These are phyloP conservation scores for Macrophomina tecta DNA, from an alignment of 2,329 filamentous ascomycete species.

Conservation along the genomic window DNA sequence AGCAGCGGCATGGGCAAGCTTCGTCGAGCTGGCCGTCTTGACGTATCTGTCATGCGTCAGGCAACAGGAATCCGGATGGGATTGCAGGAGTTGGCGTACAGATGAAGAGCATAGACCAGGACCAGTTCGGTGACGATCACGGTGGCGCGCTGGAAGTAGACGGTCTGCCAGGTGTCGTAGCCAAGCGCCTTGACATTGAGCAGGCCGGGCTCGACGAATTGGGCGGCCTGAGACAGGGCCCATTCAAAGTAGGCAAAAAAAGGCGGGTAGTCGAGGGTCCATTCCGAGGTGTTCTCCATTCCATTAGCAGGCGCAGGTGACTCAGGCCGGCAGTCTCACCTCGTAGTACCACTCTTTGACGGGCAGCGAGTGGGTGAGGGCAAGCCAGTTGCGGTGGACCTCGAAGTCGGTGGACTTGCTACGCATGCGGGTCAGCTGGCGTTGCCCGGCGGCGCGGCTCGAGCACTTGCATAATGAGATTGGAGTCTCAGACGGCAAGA, in stretches of 20 bases:
- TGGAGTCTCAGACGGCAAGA: constrained; percentile 5
- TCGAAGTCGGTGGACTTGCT: constrained; percentile 99
- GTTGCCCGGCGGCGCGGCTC: constrained; percentile 25
- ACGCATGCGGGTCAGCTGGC: constrained; percentile 18
- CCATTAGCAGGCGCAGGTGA: constrained; percentile 30
- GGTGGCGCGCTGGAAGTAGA: constrained; percentile 90
- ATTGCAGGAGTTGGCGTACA: constrained; percentile 56
- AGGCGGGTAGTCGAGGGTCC: constrained; percentile 98
- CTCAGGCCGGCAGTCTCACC: constrained; percentile 46
- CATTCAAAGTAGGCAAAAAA: constrained; percentile 99
- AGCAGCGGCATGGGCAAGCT: constrained; percentile 82
- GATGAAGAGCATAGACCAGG: constrained; percentile 79
- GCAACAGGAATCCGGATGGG: constrained; percentile 12
- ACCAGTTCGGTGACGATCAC: constrained; percentile 87
- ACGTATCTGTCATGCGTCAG: constrained; percentile 66
- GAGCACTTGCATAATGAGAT: constrained; percentile 16
- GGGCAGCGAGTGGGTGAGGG: constrained; percentile 88
- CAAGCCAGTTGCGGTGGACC: constrained; percentile 98
- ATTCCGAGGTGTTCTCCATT: constrained; percentile 85
- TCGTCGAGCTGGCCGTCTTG: constrained; percentile 74
- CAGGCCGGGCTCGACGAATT: constrained; percentile 80
- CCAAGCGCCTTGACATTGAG: constrained; percentile 78
- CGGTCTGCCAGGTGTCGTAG: constrained; percentile 90
- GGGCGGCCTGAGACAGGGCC: constrained; percentile 81
- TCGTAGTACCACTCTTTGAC: constrained; percentile 94